Evolutionary conservation across 352 stramenopile genomes (phyloP), one percentile per base, ranked within the genome.

Genomic region (Pythium brachiatum): DNA sequence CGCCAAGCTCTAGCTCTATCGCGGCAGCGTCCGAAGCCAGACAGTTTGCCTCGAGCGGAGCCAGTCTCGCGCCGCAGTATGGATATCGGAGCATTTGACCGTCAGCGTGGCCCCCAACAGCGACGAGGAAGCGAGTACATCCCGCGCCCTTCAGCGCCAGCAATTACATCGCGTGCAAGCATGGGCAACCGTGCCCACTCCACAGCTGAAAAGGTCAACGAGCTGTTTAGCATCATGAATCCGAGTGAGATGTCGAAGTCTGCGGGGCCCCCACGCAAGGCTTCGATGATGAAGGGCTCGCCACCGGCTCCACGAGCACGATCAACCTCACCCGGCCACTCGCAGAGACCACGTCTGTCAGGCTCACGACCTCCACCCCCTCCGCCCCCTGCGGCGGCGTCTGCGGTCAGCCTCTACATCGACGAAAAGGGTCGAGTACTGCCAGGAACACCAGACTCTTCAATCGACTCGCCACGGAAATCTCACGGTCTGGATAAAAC

Each of bases 211-310:
- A 64, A 88, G 38, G 72, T 90, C 7, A 78, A 64, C 6, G 77
- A 89, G 52, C 57, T 90, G 16, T 75, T 72, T 31, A 80, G 79
- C 20, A 79, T 90, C 1, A 90, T 90, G 81, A 83, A 75, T 25
- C 86, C 81, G n/a, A 83, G 70, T 26, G 79, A 90, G 50, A 70
- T 74, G 53, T 68, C 71, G 18, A 71, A 75, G 25, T 67, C 69
- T 1, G 54, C 39, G 3, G 23, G 53, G 0, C 62, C 62, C 12
- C 55, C 55, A 15, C 43, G 61, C 2, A 68, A 68, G 18, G 7
- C 43, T 13, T 69, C 62, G 12, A 60, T 39, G 20, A 48, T 55
- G 20, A 18, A 53, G 31, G 54, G 46, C 21, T 36, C 41, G 15
- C 57, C 63, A 15, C 55, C 63, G 6, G 29, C 50, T 12, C 53